Evolutionary conservation across 139 green algal genomes (phyloP).

Genomic region (Volvox africanus): DNA sequence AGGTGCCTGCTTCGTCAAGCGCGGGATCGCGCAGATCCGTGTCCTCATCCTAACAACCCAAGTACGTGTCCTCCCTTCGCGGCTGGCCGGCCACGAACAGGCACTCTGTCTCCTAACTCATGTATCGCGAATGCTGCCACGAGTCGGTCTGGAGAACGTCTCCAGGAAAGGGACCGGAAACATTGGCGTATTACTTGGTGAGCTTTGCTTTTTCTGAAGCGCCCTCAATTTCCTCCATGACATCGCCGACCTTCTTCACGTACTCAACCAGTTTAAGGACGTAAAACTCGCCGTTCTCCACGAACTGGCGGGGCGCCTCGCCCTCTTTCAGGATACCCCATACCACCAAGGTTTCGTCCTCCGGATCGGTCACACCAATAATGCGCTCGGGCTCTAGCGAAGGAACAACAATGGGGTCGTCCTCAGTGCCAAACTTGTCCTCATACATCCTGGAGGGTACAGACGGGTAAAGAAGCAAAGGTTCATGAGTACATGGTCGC

Average conservation of each 20-base stretch:
- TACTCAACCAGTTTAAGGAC: slow-evolving; percentile 61
- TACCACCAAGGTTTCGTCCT: slow-evolving; percentile 79
- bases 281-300: slow-evolving; percentile 81
- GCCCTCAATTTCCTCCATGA: slow-evolving; percentile 55
- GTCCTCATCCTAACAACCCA: background rate
- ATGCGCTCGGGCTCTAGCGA: slow-evolving; percentile 75
- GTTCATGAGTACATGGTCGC: no score
- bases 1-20: background rate
- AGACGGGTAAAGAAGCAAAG: background rate
- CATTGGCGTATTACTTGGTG: background rate
- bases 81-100: no score
- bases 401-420: slow-evolving; percentile 75
- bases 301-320: slow-evolving; percentile 76
- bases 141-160: no score
- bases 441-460: slow-evolving; percentile 68
- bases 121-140: no score
- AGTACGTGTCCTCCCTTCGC: no score
- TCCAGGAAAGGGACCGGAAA: no score
- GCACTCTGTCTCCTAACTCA: no score
- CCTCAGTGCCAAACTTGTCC: slow-evolving; percentile 72
- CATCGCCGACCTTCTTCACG: slow-evolving; percentile 57
- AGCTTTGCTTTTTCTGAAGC: slow-evolving; percentile 32
- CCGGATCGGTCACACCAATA: slow-evolving; percentile 79
- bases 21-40: background rate
- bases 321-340: slow-evolving; percentile 73